These are phyloP conservation scores for Triticum monococcum DNA, from an alignment of 176 grass and related monocot genomes.

Conservation along the genomic window DNA sequence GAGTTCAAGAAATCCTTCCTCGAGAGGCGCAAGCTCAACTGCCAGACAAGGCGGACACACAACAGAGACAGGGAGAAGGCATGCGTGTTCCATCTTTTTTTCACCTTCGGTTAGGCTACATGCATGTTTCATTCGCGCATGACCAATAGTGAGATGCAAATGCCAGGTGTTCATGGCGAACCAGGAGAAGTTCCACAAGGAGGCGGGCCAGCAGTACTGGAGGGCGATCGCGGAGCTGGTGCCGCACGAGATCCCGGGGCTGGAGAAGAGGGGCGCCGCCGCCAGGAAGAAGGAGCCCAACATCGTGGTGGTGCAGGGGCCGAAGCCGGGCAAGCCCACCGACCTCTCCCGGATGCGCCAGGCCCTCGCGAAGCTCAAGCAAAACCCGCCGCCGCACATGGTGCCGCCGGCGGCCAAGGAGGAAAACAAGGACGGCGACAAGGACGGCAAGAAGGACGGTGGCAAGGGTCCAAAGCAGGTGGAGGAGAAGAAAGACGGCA, in stretches of 20 bases:
- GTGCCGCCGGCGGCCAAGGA: conserved; percentile 30
- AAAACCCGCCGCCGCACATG: conserved; percentile 61
- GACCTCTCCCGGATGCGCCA: conserved; percentile 75
- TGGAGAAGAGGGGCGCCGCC: conserved; percentile 50
- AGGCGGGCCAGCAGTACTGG: conserved; percentile 65
- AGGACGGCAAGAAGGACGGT: neutral
- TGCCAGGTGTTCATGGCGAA: conserved; percentile 52
- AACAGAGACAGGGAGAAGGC: conserved; percentile 82
- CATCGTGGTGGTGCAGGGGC: conserved; percentile 57
- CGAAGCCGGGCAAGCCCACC: conserved; percentile 68
- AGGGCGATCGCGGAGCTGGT: conserved; percentile 75
- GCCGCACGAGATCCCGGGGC: conserved; percentile 58
- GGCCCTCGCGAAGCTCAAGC: conserved; percentile 56
- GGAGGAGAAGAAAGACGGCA: neutral
- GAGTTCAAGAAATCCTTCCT: conserved; percentile 62
- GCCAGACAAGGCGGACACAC: conserved; percentile 41
- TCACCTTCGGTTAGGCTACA: neutral
- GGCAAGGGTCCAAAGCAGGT: neutral
- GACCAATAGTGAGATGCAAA: neutral
- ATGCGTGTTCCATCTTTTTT: conserved; percentile 16
- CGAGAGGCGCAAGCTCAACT: conserved; percentile 54
- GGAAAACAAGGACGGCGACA: conserved; percentile 1
- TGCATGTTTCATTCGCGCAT: neutral
- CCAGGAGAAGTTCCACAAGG: conserved; percentile 76
- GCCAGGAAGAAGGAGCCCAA: conserved; percentile 41